Conservation (phyloP, 805 yeast genomes). For the Candida bentonensis region DNA sequence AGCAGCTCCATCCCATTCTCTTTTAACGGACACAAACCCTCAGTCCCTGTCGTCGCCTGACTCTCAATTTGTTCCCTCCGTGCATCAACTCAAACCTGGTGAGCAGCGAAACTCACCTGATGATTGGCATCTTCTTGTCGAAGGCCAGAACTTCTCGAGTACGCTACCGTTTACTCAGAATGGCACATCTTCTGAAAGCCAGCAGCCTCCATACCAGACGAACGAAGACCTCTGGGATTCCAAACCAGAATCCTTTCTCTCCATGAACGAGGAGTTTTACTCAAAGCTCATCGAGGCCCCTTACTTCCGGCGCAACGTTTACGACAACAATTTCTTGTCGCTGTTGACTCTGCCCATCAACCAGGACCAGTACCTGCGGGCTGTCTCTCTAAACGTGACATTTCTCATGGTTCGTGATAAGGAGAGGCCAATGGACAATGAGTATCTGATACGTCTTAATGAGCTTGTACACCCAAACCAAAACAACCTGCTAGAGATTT, state of each 20-base stretch:
- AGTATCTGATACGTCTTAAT: slow-evolving; percentile 10
- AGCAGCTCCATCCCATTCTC: no score
- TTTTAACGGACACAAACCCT: background rate
- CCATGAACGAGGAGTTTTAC: slow-evolving; percentile 15
- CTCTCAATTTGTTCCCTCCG: background rate
- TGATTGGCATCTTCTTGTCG: background rate
- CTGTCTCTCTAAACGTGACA: slow-evolving; percentile 13
- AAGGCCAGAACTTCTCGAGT: background rate
- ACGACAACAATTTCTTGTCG: slow-evolving; percentile 3
- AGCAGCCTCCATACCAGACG: slow-evolving; percentile 3
- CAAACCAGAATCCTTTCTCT: slow-evolving; percentile 10
- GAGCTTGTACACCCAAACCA: slow-evolving; percentile 11
- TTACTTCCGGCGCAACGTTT: background rate
- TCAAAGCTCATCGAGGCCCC: slow-evolving; percentile 12
- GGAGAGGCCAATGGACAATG: slow-evolving; percentile 9
- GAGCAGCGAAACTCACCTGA: background rate
- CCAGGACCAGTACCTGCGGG: slow-evolving; percentile 10
- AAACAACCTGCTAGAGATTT: slow-evolving; percentile 11
- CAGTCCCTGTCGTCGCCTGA: background rate
- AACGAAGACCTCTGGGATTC: slow-evolving; percentile 7
- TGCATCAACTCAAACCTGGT: background rate
- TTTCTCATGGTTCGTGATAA: slow-evolving; percentile 14
- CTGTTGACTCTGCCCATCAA: background rate
- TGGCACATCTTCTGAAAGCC: background rate
- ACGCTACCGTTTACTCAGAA: no score